These are phyloP conservation scores for Nicotiana benthamiana DNA, from an alignment of 257 asterid species.

Conservation along the genomic window DNA sequence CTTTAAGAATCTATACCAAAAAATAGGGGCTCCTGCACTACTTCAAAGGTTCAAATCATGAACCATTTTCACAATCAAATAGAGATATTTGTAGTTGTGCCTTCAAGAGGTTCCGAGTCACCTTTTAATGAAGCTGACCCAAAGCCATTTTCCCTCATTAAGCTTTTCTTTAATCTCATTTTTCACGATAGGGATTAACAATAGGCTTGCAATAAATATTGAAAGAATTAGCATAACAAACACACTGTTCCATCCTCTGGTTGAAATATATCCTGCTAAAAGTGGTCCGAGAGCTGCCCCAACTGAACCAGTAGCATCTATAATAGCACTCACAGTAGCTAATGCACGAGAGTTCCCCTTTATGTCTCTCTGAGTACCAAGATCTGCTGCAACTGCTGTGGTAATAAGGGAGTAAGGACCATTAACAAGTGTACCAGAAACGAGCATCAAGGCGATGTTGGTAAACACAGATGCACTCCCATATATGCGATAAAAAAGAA, in stretches of 20 bases:
- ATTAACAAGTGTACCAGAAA: slow-evolving; percentile 76
- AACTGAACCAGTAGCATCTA: slow-evolving; percentile 93
- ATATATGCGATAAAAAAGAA: slow-evolving; percentile 54
- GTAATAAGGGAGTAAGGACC: slow-evolving; percentile 90
- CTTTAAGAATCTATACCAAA: not conserved
- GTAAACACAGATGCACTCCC: slow-evolving; percentile 68
- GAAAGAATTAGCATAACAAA: slow-evolving; percentile 72
- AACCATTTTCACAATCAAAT: not conserved
- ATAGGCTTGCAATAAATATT: slow-evolving; percentile 35
- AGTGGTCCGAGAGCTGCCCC: slow-evolving; percentile 96
- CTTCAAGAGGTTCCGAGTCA: slow-evolving; percentile 7
- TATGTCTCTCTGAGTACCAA: slow-evolving; percentile 59
- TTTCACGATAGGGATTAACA: slow-evolving; percentile 57
- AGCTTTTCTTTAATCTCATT: slow-evolving; percentile 54
- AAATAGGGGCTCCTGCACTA: not conserved
- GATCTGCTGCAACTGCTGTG: slow-evolving; percentile 96
- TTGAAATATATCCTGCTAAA: slow-evolving; percentile 86
- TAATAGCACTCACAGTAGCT: slow-evolving; percentile 89
- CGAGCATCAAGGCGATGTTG: slow-evolving; percentile 47
- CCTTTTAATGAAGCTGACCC: slow-evolving; percentile 26
- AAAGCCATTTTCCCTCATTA: slow-evolving; percentile 72
- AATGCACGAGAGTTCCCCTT: slow-evolving; percentile 72
- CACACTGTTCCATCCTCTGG: slow-evolving; percentile 89
- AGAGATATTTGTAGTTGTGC: not conserved
- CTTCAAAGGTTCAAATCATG: not conserved